Evolutionary conservation across 2,329 filamentous ascomycete genomes (phyloP).

Genomic region (Claviceps cyperi): DNA sequence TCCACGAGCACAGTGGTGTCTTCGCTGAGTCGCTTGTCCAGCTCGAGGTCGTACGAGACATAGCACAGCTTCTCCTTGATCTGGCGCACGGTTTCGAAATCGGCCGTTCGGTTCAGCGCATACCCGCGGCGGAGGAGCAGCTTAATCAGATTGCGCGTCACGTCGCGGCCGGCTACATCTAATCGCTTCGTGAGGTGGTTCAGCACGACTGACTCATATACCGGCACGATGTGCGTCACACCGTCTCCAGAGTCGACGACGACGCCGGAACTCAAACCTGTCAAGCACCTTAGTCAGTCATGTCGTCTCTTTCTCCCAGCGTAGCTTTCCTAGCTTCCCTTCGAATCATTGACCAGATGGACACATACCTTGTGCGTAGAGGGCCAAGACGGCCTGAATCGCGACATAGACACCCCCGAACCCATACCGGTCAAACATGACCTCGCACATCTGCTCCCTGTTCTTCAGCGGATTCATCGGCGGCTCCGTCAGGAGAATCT

Average conservation of each 20-base stretch:
- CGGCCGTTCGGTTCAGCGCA: conserved; percentile 91
- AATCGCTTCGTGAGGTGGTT: conserved; percentile 91
- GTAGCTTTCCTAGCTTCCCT: too few relatives aligned
- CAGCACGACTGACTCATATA: conserved; percentile 94
- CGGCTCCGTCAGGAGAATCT: conserved; percentile 93
- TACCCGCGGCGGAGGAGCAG: conserved; percentile 88
- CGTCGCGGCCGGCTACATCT: conserved; percentile 90
- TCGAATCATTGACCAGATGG: too few relatives aligned
- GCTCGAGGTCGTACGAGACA: conserved; percentile 91
- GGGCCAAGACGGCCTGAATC: conserved; percentile 87
- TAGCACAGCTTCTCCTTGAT: conserved; percentile 99
- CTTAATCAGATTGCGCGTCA: conserved; percentile 95
- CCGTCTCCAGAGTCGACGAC: conserved; percentile 97
- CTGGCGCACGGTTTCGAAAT: conserved; percentile 96
- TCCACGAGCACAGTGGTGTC: conserved; percentile 96
- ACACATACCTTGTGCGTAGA: conserved; percentile 79
- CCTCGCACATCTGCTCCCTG: conserved; percentile 93
- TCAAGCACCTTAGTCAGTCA: neutral
- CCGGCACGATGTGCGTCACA: conserved; percentile 95
- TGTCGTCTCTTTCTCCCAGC: neutral
- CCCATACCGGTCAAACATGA: conserved; percentile 96
- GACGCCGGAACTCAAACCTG: conserved; percentile 80
- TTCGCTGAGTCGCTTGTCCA: conserved; percentile 91
- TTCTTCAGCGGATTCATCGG: conserved; percentile 97
- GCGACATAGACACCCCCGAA: conserved; percentile 97